phyloP scores from a whole-genome alignment of 148 eudicot genomes.

The Camellia lanceoleosa region DNA sequence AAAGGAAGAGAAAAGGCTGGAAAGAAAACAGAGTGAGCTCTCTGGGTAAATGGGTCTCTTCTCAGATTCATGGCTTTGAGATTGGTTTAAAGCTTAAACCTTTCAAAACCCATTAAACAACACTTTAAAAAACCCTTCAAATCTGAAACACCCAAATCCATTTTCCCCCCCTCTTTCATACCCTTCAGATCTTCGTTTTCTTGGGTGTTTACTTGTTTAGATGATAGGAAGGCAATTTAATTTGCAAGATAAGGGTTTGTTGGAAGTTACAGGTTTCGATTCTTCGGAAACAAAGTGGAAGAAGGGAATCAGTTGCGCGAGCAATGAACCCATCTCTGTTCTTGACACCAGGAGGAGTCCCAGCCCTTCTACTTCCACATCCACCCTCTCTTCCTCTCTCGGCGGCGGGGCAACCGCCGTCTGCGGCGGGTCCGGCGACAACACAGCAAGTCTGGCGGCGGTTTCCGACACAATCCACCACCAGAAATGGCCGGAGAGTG shows the following conservation, averaged over 20 bases:
- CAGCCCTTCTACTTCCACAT: conserved; percentile 29
- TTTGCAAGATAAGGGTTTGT: conserved; percentile 1
- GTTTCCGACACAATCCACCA: conserved; percentile 9
- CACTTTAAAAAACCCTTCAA: background rate
- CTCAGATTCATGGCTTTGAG: conserved; percentile 20
- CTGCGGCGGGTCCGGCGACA: background rate
- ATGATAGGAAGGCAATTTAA: conserved; percentile 23
- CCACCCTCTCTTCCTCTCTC: conserved; percentile 24
- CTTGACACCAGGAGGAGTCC: conserved; percentile 30
- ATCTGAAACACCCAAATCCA: background rate
- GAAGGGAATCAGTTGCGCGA: conserved; percentile 8
- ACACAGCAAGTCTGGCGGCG: conserved; percentile 5
- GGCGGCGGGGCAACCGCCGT: background rate
- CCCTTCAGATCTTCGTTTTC: conserved; percentile 1
- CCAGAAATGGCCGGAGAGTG: conserved; percentile 16
- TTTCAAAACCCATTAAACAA: background rate
- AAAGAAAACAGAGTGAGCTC: background rate
- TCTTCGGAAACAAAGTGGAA: conserved; percentile 23
- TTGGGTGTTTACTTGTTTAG: conserved; percentile 13
- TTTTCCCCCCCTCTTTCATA: background rate
- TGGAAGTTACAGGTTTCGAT: conserved; percentile 7
- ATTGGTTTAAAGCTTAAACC: background rate
- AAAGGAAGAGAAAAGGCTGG: conserved; percentile 13
- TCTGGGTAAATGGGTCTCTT: conserved; percentile 15
- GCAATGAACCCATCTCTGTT: conserved; percentile 33